phyloP scores from a whole-genome alignment of 352 stramenopile species.

The Aphanomyces euteiches region DNA sequence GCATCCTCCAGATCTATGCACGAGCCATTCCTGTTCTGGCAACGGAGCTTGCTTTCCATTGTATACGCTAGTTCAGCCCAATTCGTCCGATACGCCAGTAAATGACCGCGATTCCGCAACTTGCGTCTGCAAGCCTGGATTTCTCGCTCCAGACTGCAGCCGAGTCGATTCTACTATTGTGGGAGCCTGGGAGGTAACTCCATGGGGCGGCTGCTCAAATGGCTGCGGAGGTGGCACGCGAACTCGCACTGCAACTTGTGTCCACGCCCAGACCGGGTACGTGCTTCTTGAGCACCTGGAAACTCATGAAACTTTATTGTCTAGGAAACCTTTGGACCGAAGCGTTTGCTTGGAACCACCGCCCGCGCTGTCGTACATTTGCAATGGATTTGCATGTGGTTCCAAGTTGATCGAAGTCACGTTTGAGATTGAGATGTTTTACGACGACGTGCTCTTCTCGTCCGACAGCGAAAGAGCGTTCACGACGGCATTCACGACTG shows the following conservation, averaged over 20 bases:
- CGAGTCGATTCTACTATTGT: constrained; percentile 40
- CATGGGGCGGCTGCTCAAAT: constrained; percentile 56
- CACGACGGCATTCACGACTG: constrained; percentile 58
- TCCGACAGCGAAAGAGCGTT: constrained; percentile 51
- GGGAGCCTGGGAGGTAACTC: constrained; percentile 51
- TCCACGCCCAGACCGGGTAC: not conserved
- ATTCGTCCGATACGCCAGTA: constrained; percentile 19
- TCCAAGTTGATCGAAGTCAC: constrained; percentile 60
- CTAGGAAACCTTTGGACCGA: not conserved
- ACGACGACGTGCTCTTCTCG: constrained; percentile 68
- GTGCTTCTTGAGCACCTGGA: not conserved
- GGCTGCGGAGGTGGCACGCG: constrained; percentile 62
- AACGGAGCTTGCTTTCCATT: constrained; percentile 66
- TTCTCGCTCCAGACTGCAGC: constrained; percentile 60
- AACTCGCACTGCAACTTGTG: constrained; percentile 42
- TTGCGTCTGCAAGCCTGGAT: constrained; percentile 64
- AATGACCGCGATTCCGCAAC: constrained; percentile 37
- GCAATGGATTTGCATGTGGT: constrained; percentile 72
- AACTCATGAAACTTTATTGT: not conserved
- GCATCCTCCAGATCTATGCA: constrained; percentile 67
- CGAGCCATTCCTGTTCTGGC: constrained; percentile 52
- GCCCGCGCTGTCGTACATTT: constrained; percentile 56
- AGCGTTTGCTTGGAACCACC: constrained; percentile 32
- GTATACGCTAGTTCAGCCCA: constrained; percentile 38
- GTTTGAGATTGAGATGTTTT: constrained; percentile 73